These are phyloP conservation scores for Yamadazyma kanchanaburiensis DNA, from an alignment of 1,139 yeast species.

Conservation along the genomic window DNA sequence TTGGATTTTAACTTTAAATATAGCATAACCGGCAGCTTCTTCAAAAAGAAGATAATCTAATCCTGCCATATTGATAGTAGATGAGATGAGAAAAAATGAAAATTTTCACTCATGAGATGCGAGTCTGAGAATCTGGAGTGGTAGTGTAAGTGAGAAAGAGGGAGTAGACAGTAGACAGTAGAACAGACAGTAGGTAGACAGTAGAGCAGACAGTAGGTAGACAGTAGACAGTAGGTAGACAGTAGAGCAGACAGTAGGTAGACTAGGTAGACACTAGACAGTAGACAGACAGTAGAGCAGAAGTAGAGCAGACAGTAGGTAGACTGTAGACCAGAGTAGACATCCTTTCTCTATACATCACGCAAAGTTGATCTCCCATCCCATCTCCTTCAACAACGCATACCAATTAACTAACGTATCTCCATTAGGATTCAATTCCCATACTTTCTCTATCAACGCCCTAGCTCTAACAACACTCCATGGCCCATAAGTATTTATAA, in stretches of 20 bases:
- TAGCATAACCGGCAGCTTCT: constrained; percentile 98
- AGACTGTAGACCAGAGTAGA: no score
- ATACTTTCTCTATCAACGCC: constrained; percentile 53
- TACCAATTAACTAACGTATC: constrained; percentile 59
- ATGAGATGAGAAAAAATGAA: constrained; percentile 6
- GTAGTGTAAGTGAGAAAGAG: no score
- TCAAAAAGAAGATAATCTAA: constrained; percentile 93
- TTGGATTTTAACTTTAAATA: constrained; percentile 89
- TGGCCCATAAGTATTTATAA: constrained; percentile 61
- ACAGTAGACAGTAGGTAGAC: no score
- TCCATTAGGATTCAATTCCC: constrained; percentile 39
- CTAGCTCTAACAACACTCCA: constrained; percentile 64
- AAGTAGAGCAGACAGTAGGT: no score
- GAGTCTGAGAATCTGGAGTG: no score
- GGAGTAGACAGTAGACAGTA: no score
- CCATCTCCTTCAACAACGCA: constrained; percentile 57
- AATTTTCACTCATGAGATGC: no score
- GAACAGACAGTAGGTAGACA: no score
- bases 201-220: no score
- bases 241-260: no score
- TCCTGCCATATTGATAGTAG: constrained; percentile 55
- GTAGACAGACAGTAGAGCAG: no score
- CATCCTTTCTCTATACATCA: constrained; percentile 18
- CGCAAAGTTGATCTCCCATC: constrained; percentile 82
- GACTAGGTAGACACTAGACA: no score